A percentile compares a stretch with the other conserved stretches of the same genome.
Conservation (phyloP, 495 filamentous ascomycete genomes). For the Penicillium maclennaniae region DNA sequence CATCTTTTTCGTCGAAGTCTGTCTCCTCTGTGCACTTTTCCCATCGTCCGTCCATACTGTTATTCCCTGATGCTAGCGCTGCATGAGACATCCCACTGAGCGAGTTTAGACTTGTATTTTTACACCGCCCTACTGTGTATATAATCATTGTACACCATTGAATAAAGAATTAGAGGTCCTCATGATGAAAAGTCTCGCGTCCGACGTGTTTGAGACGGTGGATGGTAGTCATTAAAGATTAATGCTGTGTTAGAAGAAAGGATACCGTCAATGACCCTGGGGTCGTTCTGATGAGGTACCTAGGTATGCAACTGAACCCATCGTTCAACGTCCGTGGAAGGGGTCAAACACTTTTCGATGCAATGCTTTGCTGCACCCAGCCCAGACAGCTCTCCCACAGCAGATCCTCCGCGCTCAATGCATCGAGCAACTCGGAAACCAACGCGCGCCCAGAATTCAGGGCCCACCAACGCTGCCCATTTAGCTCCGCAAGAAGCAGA, state of each 20-base stretch:
- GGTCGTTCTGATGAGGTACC: not conserved
- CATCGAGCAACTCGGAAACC: conserved; percentile 20
- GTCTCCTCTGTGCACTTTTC: not conserved
- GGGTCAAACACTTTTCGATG: not conserved
- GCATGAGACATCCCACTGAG: conserved; percentile 20
- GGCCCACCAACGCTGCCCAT: conserved; percentile 30
- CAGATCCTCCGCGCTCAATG: conserved; percentile 5
- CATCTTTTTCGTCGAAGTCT: not conserved
- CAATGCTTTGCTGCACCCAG: not conserved
- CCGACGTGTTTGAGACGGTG: not conserved
- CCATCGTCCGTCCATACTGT: not conserved
- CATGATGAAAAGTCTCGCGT: not conserved
- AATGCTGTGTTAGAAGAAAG: not conserved
- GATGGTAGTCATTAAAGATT: not conserved
- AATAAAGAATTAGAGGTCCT: not conserved
- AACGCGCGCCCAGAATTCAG: conserved; percentile 20
- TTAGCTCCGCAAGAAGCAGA: conserved; percentile 21
- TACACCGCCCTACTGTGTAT: conserved; percentile 6
- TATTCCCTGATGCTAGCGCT: conserved; percentile 14
- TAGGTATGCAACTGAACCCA: too few species aligned
- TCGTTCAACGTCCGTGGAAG: too few species aligned
- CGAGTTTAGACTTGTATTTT: conserved; percentile 12
- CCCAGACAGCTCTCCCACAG: conserved; percentile 19
- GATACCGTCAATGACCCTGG: not conserved
- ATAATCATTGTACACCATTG: conserved; percentile 4